Conservation (phyloP, 2,329 filamentous ascomycete species). For the Aspergillus phoenicis region DNA sequence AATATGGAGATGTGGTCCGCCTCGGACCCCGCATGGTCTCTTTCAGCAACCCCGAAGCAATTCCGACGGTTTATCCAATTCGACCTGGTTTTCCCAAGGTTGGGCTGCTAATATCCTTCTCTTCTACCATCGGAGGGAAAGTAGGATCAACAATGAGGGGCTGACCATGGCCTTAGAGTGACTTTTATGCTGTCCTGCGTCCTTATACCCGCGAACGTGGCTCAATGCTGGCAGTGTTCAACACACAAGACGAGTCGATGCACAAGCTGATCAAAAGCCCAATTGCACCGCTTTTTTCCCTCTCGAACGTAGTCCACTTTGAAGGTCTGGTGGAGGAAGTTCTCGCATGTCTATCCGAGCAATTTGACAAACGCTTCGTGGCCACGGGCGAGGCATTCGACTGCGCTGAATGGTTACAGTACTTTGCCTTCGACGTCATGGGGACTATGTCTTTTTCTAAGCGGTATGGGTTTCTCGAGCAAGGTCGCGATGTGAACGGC, state of each 20-base stretch:
- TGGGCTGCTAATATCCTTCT: not conserved
- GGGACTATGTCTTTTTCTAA: constrained; percentile 34
- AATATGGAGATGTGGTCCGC: constrained; percentile 33
- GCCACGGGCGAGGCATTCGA: constrained; percentile 17
- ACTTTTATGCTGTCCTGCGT: constrained; percentile 30
- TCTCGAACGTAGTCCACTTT: constrained; percentile 3
- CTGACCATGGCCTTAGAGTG: constrained; percentile 12
- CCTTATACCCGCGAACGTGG: constrained; percentile 6
- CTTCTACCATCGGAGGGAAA: not conserved
- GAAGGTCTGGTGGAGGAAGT: constrained; percentile 17
- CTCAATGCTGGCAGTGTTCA: constrained; percentile 30
- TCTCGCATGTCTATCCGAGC: constrained; percentile 23
- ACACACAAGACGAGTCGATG: constrained; percentile 30
- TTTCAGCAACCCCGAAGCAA: constrained; percentile 27
- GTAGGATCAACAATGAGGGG: not conserved
- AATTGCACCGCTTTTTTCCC: constrained; percentile 14
- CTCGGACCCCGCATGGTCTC: constrained; percentile 35
- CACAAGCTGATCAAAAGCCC: constrained; percentile 25
- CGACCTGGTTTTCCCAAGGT: constrained; percentile 23
- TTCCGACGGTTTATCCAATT: constrained; percentile 25
- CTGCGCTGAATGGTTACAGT: constrained; percentile 34
- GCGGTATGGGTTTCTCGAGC: constrained; percentile 33
- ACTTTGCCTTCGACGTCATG: constrained; percentile 40
- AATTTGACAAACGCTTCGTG: constrained; percentile 24
- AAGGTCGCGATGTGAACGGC: constrained; percentile 29